Conservation (phyloP, 106 monocot species). For the Phalaenopsis equestris region DNA sequence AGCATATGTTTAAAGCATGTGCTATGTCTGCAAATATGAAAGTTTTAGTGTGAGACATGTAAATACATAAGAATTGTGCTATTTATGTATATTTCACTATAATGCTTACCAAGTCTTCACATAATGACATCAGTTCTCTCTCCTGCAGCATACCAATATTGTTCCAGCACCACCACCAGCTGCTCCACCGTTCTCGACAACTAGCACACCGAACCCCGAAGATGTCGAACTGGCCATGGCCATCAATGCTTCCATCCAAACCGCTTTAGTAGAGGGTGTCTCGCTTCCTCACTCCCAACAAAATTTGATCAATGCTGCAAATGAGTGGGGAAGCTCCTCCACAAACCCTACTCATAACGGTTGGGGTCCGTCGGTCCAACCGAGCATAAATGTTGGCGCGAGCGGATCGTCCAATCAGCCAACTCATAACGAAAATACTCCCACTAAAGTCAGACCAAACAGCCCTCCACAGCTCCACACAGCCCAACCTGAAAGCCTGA, state of each 20-base stretch:
- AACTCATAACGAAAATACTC: not conserved
- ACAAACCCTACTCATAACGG: constrained; percentile 26
- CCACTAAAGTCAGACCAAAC: constrained; percentile 12
- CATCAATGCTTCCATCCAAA: constrained; percentile 75
- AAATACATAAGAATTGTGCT: no score
- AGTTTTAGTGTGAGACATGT: no score
- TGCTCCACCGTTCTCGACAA: constrained; percentile 5
- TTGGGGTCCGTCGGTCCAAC: constrained; percentile 12
- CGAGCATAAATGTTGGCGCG: constrained; percentile 13
- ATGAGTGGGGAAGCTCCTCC: constrained; percentile 32
- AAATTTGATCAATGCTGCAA: constrained; percentile 6
- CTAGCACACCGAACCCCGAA: constrained; percentile 26
- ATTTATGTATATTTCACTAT: no score
- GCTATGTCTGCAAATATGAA: no score
- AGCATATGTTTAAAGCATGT: no score
- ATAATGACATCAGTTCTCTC: not conserved
- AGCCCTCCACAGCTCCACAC: constrained; percentile 11
- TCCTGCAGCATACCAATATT: not conserved
- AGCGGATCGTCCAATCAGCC: constrained; percentile 7
- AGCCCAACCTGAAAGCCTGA: not conserved
- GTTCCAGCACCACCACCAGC: constrained; percentile 10
- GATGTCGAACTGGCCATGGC: constrained; percentile 60
- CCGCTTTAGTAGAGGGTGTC: constrained; percentile 68
- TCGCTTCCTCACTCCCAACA: constrained; percentile 12
- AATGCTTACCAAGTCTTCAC: not conserved